Base-by-base conservation (phyloP, 1,284 basidiomycete species). In the Ustilago crameri region DNA sequence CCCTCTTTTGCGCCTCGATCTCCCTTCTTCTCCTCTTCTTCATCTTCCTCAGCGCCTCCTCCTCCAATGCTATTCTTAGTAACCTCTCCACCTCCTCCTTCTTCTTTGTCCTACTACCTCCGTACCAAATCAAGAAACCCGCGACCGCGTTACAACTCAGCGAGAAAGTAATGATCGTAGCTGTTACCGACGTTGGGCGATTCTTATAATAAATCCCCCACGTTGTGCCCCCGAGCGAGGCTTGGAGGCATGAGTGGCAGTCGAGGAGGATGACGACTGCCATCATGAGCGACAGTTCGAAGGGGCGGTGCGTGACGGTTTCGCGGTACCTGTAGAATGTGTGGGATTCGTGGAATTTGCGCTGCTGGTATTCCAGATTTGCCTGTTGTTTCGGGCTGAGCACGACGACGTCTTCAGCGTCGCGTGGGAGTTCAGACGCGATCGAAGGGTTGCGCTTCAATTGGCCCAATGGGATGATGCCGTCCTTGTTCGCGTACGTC, bases 271-370 rank as follows among this genome's bases (percentile, higher is more conserved):
- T 75, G 49, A 79, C 67, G 24, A 75, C 69, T 9, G 53, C 41
- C 57, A 72, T 75, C 61, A 66, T 67, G 15, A 60, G 55, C 32
- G 37, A 70, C 89, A 88, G 71, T 20, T 78, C 74, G 91, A 93
- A 93, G 5, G 92, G 91, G 48, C 89, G 85, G 82, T 94, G 92
- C 0, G 93, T 93, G 55, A 90, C 89, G 5, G 91, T 93, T 40
- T 91, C 92, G 82, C 93, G 91, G 8, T 92, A 89, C 40, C 91
- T 86, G 83, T 95, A 95, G 91, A 92, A 95, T 1, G 78, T 80
- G 53, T 82, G 80, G n/a, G 75, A 78, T n/a, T 68, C 61, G 56
- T 82, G 80, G 67, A 82, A 81, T 26, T 74, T 70, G 52, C 79
- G 64, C 51, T 82, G 80, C 44, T 82, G 79, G 34, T 82, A 79